These are phyloP conservation scores for Albizia julibrissin DNA, from an alignment of 306 rosid species.

Conservation along the genomic window DNA sequence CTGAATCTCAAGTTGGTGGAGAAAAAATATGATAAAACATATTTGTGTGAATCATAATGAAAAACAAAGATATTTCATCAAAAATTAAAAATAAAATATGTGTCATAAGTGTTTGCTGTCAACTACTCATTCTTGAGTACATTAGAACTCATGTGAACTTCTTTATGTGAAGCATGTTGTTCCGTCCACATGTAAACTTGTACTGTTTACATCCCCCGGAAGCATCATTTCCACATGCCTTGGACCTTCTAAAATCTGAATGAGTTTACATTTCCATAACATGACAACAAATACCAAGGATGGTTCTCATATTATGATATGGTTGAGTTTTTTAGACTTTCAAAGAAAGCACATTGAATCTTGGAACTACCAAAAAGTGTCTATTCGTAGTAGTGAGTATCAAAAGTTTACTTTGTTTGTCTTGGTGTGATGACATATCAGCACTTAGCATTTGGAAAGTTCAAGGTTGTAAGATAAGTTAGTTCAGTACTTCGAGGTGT, in stretches of 20 bases:
- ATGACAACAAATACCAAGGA: neutral
- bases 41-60: neutral
- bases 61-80: neutral
- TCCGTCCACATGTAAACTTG: neutral
- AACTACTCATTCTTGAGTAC: neutral
- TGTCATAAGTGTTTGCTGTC: neutral
- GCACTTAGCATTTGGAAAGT: neutral
- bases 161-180: neutral
- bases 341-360: neutral
- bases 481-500: neutral
- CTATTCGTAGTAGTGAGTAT: neutral
- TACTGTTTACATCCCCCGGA: neutral
- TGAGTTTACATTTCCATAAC: neutral
- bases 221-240: neutral
- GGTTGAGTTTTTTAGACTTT: neutral
- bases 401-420: neutral
- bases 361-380: neutral
- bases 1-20: neutral
- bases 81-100: neutral
- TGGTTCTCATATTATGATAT: constrained; percentile 5
- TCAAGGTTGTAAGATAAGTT: neutral
- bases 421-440: neutral
- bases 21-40: neutral
- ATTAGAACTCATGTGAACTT: neutral
- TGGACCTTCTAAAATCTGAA: neutral